Evolutionary conservation across 2,329 filamentous ascomycete species (phyloP).

Genomic region (Catunica adiposa): DNA sequence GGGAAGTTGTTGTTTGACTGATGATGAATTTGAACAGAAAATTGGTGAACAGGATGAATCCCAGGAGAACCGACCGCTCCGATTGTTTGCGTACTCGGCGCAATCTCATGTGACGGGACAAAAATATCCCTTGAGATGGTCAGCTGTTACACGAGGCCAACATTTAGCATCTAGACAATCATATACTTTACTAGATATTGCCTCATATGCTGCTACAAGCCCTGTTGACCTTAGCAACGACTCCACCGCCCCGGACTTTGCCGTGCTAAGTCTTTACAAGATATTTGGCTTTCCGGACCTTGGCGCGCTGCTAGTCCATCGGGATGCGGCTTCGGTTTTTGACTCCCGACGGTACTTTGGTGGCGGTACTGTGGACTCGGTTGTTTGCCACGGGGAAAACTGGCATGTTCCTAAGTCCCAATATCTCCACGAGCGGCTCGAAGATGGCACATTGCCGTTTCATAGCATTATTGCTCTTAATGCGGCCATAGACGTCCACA

Average conservation of each 20-base stretch:
- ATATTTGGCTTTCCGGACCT: conserved; percentile 52
- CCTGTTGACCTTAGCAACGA: conserved; percentile 38
- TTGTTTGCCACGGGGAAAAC: conserved; percentile 23
- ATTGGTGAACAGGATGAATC: too few relatives aligned
- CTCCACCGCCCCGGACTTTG: conserved; percentile 39
- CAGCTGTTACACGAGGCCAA: conserved; percentile 22
- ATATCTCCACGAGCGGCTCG: conserved; percentile 39
- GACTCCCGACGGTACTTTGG: conserved; percentile 46
- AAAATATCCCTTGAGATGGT: conserved; percentile 43
- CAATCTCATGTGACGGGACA: conserved; percentile 56
- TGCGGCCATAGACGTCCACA: conserved; percentile 40
- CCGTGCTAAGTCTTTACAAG: conserved; percentile 46
- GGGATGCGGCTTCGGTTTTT: conserved; percentile 37
- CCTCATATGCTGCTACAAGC: conserved; percentile 46
- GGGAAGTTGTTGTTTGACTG: too few relatives aligned
- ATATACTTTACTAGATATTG: conserved; percentile 44
- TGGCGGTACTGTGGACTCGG: conserved; percentile 47
- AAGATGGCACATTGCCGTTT: conserved; percentile 51
- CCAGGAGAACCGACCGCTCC: too few relatives aligned
- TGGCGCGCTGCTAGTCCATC: conserved; percentile 41
- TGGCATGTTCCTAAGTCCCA: conserved; percentile 22
- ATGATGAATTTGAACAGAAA: too few relatives aligned
- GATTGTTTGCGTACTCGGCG: conserved; percentile 46
- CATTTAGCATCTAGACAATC: conserved; percentile 15
- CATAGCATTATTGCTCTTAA: conserved; percentile 47